phyloP scores from a whole-genome alignment of 371 early-diverging fungal genomes.

The Sporodiniella umbellata region DNA sequence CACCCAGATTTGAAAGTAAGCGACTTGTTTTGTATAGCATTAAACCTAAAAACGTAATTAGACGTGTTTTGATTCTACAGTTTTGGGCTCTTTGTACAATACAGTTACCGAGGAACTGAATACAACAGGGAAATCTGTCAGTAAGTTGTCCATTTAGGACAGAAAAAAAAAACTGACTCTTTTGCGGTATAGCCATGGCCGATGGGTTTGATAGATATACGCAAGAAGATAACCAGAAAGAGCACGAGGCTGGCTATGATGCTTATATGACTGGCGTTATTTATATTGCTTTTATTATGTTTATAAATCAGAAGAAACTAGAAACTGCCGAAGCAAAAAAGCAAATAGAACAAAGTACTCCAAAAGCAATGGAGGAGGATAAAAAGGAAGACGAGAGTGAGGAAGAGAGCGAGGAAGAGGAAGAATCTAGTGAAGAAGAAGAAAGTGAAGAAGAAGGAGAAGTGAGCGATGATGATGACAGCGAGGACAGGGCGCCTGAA shows the following conservation, averaged over 20 bases:
- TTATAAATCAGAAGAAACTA: conserved; percentile 28
- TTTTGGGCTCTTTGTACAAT: conserved; percentile 30
- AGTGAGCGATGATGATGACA: conserved; percentile 1
- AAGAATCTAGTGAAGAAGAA: not conserved
- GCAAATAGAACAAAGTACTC: conserved; percentile 10
- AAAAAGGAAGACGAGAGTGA: not conserved
- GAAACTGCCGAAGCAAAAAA: not conserved
- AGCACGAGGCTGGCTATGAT: conserved; percentile 93
- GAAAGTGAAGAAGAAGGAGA: conserved; percentile 4
- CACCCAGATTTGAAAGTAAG: conserved; percentile 44
- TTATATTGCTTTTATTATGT: conserved; percentile 56
- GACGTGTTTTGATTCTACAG: conserved; percentile 27
- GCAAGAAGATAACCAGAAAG: conserved; percentile 16
- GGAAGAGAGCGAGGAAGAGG: conserved; percentile 2
- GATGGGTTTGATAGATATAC: conserved; percentile 36
- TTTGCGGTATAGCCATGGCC: conserved; percentile 34
- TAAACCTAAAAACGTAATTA: not conserved
- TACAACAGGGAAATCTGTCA: conserved; percentile 33
- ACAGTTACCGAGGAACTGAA: conserved; percentile 27
- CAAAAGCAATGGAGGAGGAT: not conserved
- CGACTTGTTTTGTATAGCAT: not conserved
- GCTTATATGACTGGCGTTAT: conserved; percentile 83
- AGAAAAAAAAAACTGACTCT: no score
- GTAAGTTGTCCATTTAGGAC: conserved; percentile 20
- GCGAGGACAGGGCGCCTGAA: conserved; percentile 18